A percentile compares a stretch with the other conserved stretches of the same genome.
These are phyloP conservation scores for Ehretia macrophylla DNA, from an alignment of 257 asterid species.

Conservation along the genomic window DNA sequence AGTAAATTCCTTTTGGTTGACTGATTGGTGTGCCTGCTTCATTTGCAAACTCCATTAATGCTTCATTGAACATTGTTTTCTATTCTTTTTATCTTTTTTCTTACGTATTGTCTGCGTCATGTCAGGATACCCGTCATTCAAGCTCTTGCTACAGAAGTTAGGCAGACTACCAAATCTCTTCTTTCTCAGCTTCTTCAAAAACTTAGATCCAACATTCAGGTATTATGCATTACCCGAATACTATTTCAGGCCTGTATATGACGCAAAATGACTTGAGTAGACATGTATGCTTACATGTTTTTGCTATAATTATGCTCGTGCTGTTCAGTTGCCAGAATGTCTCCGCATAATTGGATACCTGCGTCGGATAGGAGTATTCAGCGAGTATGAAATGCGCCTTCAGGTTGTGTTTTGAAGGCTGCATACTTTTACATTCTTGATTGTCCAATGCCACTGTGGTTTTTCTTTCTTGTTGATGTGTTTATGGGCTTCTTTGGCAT, in stretches of 20 bases:
- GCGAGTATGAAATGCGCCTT: conserved; percentile 93
- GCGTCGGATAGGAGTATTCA: conserved; percentile 94
- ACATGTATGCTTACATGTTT: conserved; percentile 6
- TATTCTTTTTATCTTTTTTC: conserved; percentile 16
- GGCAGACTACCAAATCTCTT: conserved; percentile 92
- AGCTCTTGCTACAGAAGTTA: conserved; percentile 89
- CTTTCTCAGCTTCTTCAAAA: conserved; percentile 92
- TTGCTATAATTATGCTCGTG: conserved; percentile 5
- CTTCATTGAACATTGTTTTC: background rate
- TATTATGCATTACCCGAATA: conserved; percentile 19
- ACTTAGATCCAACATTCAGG: conserved; percentile 97
- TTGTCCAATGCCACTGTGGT: background rate
- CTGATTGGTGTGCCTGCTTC: conserved; percentile 14
- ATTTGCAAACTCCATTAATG: conserved; percentile 16
- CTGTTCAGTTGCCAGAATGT: conserved; percentile 88
- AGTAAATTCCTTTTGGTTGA: conserved; percentile 53
- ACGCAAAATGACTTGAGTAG: conserved; percentile 4
- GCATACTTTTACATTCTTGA: background rate
- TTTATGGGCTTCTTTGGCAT: background rate
- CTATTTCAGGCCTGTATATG: conserved; percentile 11
- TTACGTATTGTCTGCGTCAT: conserved; percentile 10
- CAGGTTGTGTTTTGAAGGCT: conserved; percentile 49
- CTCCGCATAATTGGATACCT: conserved; percentile 93
- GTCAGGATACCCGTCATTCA: conserved; percentile 90
- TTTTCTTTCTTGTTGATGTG: background rate